Conservation (phyloP, 306 rosid species). For the Psophocarpus tetragonolobus region DNA sequence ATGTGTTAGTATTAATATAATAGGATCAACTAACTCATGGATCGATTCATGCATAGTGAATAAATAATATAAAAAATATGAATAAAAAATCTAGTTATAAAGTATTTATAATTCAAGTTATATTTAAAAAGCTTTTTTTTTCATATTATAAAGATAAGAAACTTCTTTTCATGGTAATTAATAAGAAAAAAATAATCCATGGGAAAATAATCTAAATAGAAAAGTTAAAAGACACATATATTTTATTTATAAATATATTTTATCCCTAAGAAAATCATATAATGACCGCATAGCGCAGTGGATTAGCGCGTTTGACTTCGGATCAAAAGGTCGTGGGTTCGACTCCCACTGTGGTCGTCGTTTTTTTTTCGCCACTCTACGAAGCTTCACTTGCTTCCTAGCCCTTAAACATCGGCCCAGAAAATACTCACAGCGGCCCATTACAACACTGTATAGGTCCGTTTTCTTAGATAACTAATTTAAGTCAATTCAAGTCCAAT, state of each 20-base stretch:
- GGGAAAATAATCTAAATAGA: too few relatives aligned
- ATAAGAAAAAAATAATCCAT: too few relatives aligned
- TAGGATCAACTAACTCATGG: background rate
- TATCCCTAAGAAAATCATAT: too few relatives aligned
- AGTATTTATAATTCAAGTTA: background rate
- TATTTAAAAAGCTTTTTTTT: too few relatives aligned
- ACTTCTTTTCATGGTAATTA: background rate
- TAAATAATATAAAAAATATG: background rate
- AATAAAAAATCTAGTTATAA: background rate
- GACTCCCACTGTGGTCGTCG: constrained; percentile 34
- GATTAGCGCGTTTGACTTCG: constrained; percentile 49
- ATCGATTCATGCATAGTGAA: background rate
- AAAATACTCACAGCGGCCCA: background rate
- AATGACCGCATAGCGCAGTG: constrained; percentile 46
- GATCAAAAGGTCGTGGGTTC: constrained; percentile 47
- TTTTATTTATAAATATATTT: too few relatives aligned
- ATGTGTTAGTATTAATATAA: too few relatives aligned
- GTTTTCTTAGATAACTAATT: background rate
- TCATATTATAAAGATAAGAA: background rate
- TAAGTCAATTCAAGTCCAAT: too few relatives aligned
- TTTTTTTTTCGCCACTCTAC: background rate
- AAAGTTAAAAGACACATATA: too few relatives aligned
- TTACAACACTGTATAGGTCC: background rate
- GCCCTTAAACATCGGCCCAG: background rate
- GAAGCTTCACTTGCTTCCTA: background rate